phyloP scores from a whole-genome alignment of 129 eudicot species.

The Flaveria trinervia region DNA sequence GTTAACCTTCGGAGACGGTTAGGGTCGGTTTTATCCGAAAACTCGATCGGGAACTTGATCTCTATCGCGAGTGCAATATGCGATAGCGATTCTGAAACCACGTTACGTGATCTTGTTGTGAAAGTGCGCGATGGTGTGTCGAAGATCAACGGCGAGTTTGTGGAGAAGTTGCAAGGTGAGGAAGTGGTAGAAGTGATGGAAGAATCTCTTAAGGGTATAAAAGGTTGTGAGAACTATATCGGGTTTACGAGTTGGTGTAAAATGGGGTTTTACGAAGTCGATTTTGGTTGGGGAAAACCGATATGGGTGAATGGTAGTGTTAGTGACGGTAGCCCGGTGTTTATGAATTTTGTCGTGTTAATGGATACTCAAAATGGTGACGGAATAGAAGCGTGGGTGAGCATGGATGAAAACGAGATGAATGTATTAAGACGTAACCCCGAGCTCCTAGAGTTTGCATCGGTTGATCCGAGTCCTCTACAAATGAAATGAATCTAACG shows the following conservation, averaged over 20 bases:
- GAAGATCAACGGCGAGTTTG: constrained; percentile 46
- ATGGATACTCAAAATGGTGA: constrained; percentile 57
- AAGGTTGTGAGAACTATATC: constrained; percentile 38
- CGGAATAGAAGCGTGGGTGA: constrained; percentile 93
- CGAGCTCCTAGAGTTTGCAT: constrained; percentile 42
- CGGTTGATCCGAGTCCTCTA: constrained; percentile 64
- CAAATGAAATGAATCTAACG: not conserved
- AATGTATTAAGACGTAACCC: constrained; percentile 30
- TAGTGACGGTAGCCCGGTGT: constrained; percentile 35
- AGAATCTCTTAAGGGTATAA: constrained; percentile 38
- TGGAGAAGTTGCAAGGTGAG: constrained; percentile 46
- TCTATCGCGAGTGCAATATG: constrained; percentile 56
- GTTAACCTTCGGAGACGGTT: constrained; percentile 59
- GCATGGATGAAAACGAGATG: constrained; percentile 66
- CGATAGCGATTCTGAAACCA: not conserved
- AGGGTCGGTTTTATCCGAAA: constrained; percentile 36
- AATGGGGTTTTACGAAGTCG: constrained; percentile 56
- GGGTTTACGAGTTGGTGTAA: constrained; percentile 72
- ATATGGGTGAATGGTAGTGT: constrained; percentile 65
- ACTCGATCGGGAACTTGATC: constrained; percentile 61
- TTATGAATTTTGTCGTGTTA: constrained; percentile 52
- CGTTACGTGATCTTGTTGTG: constrained; percentile 35
- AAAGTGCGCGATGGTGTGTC: constrained; percentile 45
- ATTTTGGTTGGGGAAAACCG: constrained; percentile 88
- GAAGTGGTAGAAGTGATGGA: constrained; percentile 44